Evolutionary conservation across 2,329 filamentous ascomycete species (phyloP).

Genomic region (Aspergillus aculeatinus): DNA sequence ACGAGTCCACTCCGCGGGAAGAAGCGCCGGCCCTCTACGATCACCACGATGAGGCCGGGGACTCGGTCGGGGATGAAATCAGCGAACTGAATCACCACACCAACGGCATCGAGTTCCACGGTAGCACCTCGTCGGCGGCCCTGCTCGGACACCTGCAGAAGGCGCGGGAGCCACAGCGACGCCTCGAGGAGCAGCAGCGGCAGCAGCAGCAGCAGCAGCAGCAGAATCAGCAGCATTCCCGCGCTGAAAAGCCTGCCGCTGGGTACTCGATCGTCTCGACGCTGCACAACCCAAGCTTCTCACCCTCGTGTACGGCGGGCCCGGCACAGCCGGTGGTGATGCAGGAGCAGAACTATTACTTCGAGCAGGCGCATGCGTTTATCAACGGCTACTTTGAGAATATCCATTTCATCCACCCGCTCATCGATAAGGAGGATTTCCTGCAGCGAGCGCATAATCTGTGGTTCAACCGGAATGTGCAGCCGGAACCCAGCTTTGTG

Average conservation of each 20-base stretch:
- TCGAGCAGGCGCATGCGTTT: constrained; percentile 47
- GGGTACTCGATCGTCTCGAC: constrained; percentile 46
- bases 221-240: not conserved
- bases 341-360: constrained; percentile 40
- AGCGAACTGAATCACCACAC: constrained; percentile 49
- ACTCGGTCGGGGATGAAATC: constrained; percentile 39
- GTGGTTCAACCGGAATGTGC: constrained; percentile 38
- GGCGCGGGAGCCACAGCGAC: constrained; percentile 24
- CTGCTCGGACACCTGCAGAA: constrained; percentile 46
- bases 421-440: constrained; percentile 50
- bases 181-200: constrained; percentile 14
- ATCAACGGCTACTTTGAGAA: constrained; percentile 51
- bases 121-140: constrained; percentile 49
- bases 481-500: constrained; percentile 44
- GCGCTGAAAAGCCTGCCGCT: constrained; percentile 14
- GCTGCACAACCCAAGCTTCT: constrained; percentile 49
- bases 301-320: constrained; percentile 26
- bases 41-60: constrained; percentile 24
- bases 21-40: constrained; percentile 17
- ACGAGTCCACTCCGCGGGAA: constrained; percentile 21
- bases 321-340: constrained; percentile 21
- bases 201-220: constrained; percentile 4
- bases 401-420: constrained; percentile 50
- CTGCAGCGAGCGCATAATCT: constrained; percentile 45
- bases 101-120: constrained; percentile 50